Evolutionary conservation across 768 basidiomycete species (phyloP).

Genomic region (Cystofilobasidium bisporidii): DNA sequence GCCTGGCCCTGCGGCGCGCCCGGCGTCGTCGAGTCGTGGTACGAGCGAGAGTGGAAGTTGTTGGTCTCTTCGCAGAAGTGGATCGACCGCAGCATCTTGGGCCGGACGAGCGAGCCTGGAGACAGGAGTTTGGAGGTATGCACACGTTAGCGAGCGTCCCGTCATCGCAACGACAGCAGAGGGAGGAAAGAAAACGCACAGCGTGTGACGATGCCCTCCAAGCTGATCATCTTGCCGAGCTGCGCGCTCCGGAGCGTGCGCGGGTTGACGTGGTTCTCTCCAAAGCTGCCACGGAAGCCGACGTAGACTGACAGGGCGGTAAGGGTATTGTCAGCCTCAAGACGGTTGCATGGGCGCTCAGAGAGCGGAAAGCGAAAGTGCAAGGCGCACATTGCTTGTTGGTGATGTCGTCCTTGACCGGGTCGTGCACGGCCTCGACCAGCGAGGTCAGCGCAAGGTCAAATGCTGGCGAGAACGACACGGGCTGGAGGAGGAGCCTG

Average conservation of each 20-base stretch:
- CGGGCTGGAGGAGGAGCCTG: slow-evolving; percentile 78
- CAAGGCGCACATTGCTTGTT: slow-evolving; percentile 53
- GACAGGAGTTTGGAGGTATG: background rate
- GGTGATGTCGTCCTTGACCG: slow-evolving; percentile 68
- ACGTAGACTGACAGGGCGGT: slow-evolving; percentile 64
- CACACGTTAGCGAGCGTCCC: background rate
- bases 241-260: slow-evolving; percentile 77
- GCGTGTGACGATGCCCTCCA: slow-evolving; percentile 96
- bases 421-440: slow-evolving; percentile 58
- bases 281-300: slow-evolving; percentile 91
- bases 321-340: no score
- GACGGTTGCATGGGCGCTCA: no score
- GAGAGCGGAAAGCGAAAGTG: background rate
- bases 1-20: slow-evolving; percentile 42
- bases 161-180: no score
- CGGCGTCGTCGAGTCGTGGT: slow-evolving; percentile 74
- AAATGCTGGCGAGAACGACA: slow-evolving; percentile 76
- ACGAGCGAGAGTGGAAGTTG: slow-evolving; percentile 74
- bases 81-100: slow-evolving; percentile 94
- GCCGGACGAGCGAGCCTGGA: slow-evolving; percentile 74
- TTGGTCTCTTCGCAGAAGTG: slow-evolving; percentile 87
- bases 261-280: slow-evolving; percentile 95
- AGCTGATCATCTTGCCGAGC: slow-evolving; percentile 88
- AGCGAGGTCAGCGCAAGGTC: slow-evolving; percentile 70
- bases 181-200: slow-evolving; percentile 45